A percentile compares a stretch with the other conserved stretches of the same genome.
phyloP scores from a whole-genome alignment of 1,284 basidiomycete genomes.

The Cystobasidium slooffiae region DNA sequence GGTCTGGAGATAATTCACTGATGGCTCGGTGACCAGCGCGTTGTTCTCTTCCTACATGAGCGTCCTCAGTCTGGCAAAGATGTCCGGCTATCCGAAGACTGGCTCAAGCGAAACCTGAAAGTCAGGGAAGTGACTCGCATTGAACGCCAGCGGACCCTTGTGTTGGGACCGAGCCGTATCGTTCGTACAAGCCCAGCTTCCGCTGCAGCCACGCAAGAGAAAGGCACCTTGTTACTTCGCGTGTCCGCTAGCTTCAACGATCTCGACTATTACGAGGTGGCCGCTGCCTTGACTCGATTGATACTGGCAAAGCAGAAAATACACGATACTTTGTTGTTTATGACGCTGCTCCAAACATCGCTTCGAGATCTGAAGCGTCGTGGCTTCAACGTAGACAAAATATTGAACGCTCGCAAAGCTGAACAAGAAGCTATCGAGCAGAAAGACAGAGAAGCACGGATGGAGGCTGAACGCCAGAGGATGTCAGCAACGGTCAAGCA shows the following conservation, averaged over 20 bases:
- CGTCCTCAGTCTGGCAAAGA: constrained; percentile 69
- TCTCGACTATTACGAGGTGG: constrained; percentile 90
- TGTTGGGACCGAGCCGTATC: not conserved
- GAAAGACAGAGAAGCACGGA: constrained; percentile 52
- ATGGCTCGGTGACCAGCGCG: constrained; percentile 74
- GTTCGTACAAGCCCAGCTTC: constrained; percentile 64
- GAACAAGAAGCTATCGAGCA: constrained; percentile 67
- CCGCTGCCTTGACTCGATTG: constrained; percentile 74
- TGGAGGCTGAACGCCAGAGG: constrained; percentile 48
- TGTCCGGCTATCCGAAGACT: constrained; percentile 68
- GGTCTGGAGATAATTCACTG: constrained; percentile 42
- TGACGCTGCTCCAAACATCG: constrained; percentile 90
- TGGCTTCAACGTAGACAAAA: constrained; percentile 82
- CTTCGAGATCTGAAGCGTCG: constrained; percentile 79
- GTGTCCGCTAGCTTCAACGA: constrained; percentile 69
- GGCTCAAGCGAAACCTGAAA: constrained; percentile 75
- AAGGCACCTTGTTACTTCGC: constrained; percentile 73
- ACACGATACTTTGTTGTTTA: constrained; percentile 77
- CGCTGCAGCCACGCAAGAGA: constrained; percentile 68
- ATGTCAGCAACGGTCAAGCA: constrained; percentile 3
- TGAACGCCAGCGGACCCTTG: constrained; percentile 30
- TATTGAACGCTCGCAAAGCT: constrained; percentile 79
- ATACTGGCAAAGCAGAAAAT: constrained; percentile 75
- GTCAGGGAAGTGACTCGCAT: constrained; percentile 53
- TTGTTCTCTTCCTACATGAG: constrained; percentile 90